Evolutionary conservation across 2,329 filamentous ascomycete species (phyloP).

Genomic region (Ophiostoma triangulosporum): DNA sequence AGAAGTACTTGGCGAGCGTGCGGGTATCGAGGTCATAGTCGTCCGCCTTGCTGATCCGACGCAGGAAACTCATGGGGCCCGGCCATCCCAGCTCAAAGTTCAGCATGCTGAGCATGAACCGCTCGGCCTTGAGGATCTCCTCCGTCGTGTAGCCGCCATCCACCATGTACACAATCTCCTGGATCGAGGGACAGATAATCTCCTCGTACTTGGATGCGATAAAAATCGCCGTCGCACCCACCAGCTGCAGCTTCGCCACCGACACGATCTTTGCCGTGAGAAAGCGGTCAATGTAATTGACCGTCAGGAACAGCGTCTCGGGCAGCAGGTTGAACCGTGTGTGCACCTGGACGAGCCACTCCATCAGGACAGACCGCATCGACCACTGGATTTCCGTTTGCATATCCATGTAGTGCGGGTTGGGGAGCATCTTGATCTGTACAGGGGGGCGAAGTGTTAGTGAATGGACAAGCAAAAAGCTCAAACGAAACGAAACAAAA

Average conservation of each 20-base stretch:
- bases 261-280: conserved; percentile 91
- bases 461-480: not conserved
- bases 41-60: conserved; percentile 94
- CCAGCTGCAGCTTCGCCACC: conserved; percentile 84
- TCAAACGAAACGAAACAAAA: conserved; percentile 26
- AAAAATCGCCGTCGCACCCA: conserved; percentile 89
- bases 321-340: conserved; percentile 80
- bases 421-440: conserved; percentile 47
- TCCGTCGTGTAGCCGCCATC: conserved; percentile 79
- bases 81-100: conserved; percentile 94
- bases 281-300: conserved; percentile 97
- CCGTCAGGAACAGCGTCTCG: conserved; percentile 85
- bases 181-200: conserved; percentile 90
- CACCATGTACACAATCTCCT: conserved; percentile 97
- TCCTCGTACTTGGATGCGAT: conserved; percentile 97
- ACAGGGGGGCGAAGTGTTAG: not conserved
- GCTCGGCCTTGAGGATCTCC: conserved; percentile 92
- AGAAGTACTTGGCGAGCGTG: conserved; percentile 92
- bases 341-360: conserved; percentile 96
- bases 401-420: conserved; percentile 89
- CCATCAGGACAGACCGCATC: conserved; percentile 93
- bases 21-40: conserved; percentile 94
- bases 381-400: conserved; percentile 99
- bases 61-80: conserved; percentile 96
- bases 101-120: conserved; percentile 96